Base-by-base conservation (phyloP, 371 early-diverging fungal genomes). In the Mycotypha africana region DNA sequence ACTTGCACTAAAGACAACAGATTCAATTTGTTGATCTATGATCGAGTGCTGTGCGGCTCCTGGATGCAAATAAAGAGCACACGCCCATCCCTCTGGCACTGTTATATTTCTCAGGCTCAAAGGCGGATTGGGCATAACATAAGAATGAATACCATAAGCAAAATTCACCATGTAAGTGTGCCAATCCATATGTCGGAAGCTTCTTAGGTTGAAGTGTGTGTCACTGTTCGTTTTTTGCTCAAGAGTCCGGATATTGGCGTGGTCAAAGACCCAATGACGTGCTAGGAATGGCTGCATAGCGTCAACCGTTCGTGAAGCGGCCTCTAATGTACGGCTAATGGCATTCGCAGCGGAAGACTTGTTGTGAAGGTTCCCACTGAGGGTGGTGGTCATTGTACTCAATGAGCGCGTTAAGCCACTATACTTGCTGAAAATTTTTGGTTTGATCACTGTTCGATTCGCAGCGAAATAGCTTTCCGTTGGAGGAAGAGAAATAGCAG, bases 21-120 rank as follows among this genome's bases (percentile, higher is more conserved):
- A 70, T 28, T 67, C 68, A 16, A 74, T 68, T 17, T 65, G 75
- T 9, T 46, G 47, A 31, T 70, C 70, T 17, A 74, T 57, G 30
- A 68, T 62, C 0, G 65, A 51, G 28, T 62, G 54, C 3, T 60
- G 56, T 10, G 53, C 37, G 5, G 32, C 60, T 0, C 58, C 38
- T 16, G 56, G 49, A 17, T 60, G 60, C 1, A 65, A 56, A 42
- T 66, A 68, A 16, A 69, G 42, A 0, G 73, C 64, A 42, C 73
- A 67, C 14, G 71, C 68, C 71, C 77, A 73, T 9, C 54, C 51
- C 11, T 21, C 26, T 6, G 70, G 62, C 4, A 67, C 35, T 4
- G 63, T 60, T 30, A 76, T 62, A 7, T 60, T 64, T 25, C 75
- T 38, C n/a, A 64, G 31, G 0, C 67, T 62, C 1, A 46, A 25